Percentiles rank a stretch among this genome's conserved stretches.
Evolutionary conservation across 148 eudicot genomes (phyloP).

Genomic region (Spergularia bocconei): DNA sequence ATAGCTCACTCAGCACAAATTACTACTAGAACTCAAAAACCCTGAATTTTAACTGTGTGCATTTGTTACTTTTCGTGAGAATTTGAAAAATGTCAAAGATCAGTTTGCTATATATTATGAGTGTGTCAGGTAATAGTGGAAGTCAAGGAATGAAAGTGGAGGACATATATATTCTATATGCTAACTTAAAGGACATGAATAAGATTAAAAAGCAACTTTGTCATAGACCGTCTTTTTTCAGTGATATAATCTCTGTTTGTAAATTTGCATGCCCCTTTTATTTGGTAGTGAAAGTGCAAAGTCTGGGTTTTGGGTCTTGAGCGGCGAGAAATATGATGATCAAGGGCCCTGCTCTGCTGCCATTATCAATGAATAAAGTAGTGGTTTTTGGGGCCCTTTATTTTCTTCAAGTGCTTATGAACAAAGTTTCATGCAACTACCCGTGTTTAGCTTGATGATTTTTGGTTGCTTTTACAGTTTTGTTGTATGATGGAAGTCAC

Average conservation of each 20-base stretch:
- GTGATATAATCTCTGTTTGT: conserved; percentile 20
- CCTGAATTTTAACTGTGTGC: neutral
- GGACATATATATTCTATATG: conserved; percentile 8
- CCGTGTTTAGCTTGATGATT: conserved; percentile 14
- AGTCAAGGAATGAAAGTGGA: conserved; percentile 20
- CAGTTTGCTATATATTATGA: conserved; percentile 5
- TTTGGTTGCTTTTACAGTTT: conserved; percentile 24
- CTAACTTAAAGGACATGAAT: conserved; percentile 16
- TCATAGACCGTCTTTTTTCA: conserved; percentile 8
- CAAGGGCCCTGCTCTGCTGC: conserved; percentile 26
- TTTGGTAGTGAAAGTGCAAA: conserved; percentile 30
- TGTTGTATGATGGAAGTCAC: conserved; percentile 5
- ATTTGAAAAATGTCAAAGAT: conserved; percentile 6
- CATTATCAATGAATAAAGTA: conserved; percentile 34
- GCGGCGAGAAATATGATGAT: conserved; percentile 38
- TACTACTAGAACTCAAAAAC: neutral
- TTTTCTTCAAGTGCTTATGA: conserved; percentile 12
- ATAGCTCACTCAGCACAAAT: neutral
- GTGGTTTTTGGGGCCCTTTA: conserved; percentile 4
- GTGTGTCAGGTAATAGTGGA: conserved; percentile 20
- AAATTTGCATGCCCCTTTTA: conserved; percentile 4
- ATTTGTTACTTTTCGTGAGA: conserved; percentile 9
- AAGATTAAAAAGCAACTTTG: conserved; percentile 26
- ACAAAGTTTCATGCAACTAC: conserved; percentile 14
- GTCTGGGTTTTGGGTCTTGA: conserved; percentile 28